Percentiles rank a stretch among this genome's conserved stretches.
Evolutionary conservation across 768 basidiomycete genomes (phyloP).

Genomic region (Boletus sp.): DNA sequence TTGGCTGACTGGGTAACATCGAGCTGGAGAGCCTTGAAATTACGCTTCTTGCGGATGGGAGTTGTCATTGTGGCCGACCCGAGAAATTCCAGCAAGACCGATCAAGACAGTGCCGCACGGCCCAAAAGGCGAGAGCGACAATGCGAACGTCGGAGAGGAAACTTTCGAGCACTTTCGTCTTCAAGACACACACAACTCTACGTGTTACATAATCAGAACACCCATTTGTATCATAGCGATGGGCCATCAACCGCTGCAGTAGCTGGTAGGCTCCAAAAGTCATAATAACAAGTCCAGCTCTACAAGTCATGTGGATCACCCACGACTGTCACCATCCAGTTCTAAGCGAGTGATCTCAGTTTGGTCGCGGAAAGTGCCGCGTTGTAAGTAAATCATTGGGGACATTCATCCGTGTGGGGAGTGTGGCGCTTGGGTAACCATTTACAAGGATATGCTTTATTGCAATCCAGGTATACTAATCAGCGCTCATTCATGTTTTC

Average conservation of each 20-base stretch:
- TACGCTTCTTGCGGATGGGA: conserved; percentile 86
- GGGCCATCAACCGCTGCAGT: background rate
- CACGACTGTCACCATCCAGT: too few relatives aligned
- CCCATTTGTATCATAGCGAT: background rate
- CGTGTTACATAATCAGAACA: conserved; percentile 22
- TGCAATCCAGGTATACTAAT: background rate
- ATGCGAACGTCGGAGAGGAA: conserved; percentile 18
- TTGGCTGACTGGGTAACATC: conserved; percentile 47
- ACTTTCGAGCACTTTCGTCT: conserved; percentile 1
- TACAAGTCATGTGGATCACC: too few relatives aligned
- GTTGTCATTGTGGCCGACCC: conserved; percentile 39
- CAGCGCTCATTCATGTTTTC: background rate
- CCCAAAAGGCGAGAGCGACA: conserved; percentile 9
- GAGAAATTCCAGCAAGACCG: conserved; percentile 3
- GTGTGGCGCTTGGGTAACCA: background rate
- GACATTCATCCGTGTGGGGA: too few relatives aligned
- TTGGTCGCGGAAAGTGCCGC: too few relatives aligned
- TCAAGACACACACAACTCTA: conserved; percentile 3
- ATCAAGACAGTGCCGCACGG: background rate
- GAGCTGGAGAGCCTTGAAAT: conserved; percentile 85
- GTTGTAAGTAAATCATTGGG: too few relatives aligned
- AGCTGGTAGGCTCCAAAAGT: background rate
- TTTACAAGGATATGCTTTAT: background rate
- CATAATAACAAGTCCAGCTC: too few relatives aligned
- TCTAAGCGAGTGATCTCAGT: too few relatives aligned